Evolutionary conservation across 1,284 basidiomycete species (phyloP), one percentile per base, ranked within the genome.

Genomic region (Trametes sp.): DNA sequence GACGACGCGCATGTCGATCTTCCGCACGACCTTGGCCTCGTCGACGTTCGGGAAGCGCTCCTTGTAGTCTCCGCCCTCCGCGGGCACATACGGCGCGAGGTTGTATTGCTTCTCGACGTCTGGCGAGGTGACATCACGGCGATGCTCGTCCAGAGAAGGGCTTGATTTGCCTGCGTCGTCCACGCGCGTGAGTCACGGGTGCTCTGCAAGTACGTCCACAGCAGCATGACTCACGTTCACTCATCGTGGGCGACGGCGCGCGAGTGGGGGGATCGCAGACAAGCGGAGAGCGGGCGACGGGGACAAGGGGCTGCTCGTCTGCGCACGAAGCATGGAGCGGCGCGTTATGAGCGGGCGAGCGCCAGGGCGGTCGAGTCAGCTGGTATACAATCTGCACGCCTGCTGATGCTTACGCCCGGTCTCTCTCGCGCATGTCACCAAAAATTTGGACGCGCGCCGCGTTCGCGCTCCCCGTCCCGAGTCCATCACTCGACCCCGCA

Each of bases 1-100:
- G 14, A 76, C 64, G n/a, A 75, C 69, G 23, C 67, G 68, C 7
- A 70, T 21, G 59, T 76, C 75, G 46, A 76, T 75, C 69, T 73
- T 75, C 41, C 69, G 65, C 13, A 76, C 31, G 26, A 75, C 59
- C 66, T 71, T 73, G 4, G 66, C 56, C 60, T 73, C 73, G 62
- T 74, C 58, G 28, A 75, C 48, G 33, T 68, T 51, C 3, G 72
- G 64, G 50, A 68, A 70, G 2, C 65, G 66, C 16, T 53, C 21
- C 59, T 61, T 69, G 61, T 66, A 69, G 59, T 71, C 68, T 7
- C 66, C 60, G 48, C 64, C 66, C 23, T 67, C 69, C 4, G 60
- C 41, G 6, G 46, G 21, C 23, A 44, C 26, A 26, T 58, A 64
- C 8, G 62, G 59, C 44, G 61, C 54, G 59, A 59, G 65, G 57